These are phyloP conservation scores for Penicillium sp. DNA, from an alignment of 2,329 filamentous ascomycete species.

Conservation along the genomic window DNA sequence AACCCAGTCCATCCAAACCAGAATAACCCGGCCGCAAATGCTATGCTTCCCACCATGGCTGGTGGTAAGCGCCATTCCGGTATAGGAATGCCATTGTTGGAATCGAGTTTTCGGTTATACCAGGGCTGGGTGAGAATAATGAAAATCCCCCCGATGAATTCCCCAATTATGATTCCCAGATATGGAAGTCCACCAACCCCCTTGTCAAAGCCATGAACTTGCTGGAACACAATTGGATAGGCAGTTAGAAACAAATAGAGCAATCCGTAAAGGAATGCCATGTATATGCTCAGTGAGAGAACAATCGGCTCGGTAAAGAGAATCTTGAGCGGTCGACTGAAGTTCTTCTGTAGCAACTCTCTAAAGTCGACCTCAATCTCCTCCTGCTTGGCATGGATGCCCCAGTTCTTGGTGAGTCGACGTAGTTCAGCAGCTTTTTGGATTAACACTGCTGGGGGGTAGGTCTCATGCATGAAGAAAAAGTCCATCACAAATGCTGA, in stretches of 20 bases:
- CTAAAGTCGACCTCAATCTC: constrained; percentile 14
- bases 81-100: constrained; percentile 55
- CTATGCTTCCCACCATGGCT: constrained; percentile 48
- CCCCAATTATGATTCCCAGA: constrained; percentile 73
- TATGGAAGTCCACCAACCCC: constrained; percentile 75
- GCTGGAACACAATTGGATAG: constrained; percentile 34
- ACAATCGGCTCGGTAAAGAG: constrained; percentile 43
- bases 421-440: constrained; percentile 35
- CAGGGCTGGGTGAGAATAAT: constrained; percentile 60
- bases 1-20: constrained; percentile 72
- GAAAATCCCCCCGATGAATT: constrained; percentile 60
- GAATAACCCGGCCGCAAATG: constrained; percentile 59
- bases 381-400: constrained; percentile 51
- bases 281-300: constrained; percentile 35
- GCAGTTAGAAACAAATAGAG: constrained; percentile 33
- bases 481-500: constrained; percentile 43
- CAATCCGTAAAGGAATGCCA: constrained; percentile 34
- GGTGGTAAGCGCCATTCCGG: constrained; percentile 54
- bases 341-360: constrained; percentile 39
- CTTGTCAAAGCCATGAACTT: constrained; percentile 48
- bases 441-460: constrained; percentile 53
- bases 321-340: constrained; percentile 44
- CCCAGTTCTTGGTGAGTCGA: constrained; percentile 12
- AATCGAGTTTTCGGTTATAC: constrained; percentile 63
- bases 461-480: constrained; percentile 53